Evolutionary conservation across 768 basidiomycete genomes (phyloP), one percentile per base, ranked within the genome.

Genomic region (Leccinum ochraceum): DNA sequence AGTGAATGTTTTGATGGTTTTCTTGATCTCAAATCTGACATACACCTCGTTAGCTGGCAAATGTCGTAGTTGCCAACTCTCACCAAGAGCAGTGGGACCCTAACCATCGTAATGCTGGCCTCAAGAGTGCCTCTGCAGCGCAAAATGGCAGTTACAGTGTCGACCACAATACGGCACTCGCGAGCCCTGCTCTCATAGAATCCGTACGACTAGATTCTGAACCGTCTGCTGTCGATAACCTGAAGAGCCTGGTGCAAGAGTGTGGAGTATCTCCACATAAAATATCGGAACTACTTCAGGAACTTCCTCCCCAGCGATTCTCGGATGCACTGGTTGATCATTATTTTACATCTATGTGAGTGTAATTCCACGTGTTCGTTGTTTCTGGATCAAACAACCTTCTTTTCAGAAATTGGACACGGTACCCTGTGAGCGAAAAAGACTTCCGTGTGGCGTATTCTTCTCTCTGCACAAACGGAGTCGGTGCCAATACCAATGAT

Each of bases 261-360:
- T 98, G 92, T 72, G 95, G 95, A 6, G 92, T 95, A 39, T 86
- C 89, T 17, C 92, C 94, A 1, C 90, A 94, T 62, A 94, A 94
- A 74, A 87, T 98, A 50, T 86, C 89, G 1, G 95, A 96, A 69
- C 83, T 98, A 10, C 79, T 95, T 20, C 87, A 92, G 70, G 94
- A 96, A 66, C 81, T 98, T 49, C 95, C 95, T 51, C 89, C 91
- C 5, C 84, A 83, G 57, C 79, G 85, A 55, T 81, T 88, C 26
- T 88, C 90, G 4, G 87, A 92, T 66, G 84, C 84, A 32, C 84
- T 96, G 22, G 80, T 96, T 61, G 88, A 95, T 68, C 87, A 90
- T 72, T 95, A 92, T 66, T 94, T 93, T 69, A 74, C 76, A 32
- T 78, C 84, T 13, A 84, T 92, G 91, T 92, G 68, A 66, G 87